phyloP scores from a whole-genome alignment of 768 basidiomycete species.

The Trametes cingulata region DNA sequence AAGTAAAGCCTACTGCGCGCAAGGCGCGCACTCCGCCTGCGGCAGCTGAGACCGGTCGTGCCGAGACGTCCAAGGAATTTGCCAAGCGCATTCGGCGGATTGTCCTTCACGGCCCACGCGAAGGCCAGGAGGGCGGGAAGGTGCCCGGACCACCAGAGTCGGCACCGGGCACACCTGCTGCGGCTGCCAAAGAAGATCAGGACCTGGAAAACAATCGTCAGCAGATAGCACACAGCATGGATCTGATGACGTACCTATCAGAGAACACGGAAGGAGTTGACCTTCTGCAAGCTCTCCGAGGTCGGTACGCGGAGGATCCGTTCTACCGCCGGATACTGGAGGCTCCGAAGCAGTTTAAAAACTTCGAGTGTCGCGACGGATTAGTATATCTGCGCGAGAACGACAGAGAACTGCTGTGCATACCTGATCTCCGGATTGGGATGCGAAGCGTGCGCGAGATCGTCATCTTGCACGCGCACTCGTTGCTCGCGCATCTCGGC shows the following conservation, averaged over 20 bases:
- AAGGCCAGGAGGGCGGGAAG: background rate
- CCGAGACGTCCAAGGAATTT: slow-evolving; percentile 8
- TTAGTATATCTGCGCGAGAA: slow-evolving; percentile 21
- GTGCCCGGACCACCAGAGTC: too few species aligned
- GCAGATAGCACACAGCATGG: background rate
- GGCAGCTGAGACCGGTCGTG: slow-evolving; percentile 3
- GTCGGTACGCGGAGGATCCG: too few species aligned
- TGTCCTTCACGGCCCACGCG: slow-evolving; percentile 9
- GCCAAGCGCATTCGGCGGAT: slow-evolving; percentile 4
- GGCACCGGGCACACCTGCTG: too few species aligned
- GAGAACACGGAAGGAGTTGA: background rate
- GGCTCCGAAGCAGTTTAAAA: slow-evolving; percentile 27
- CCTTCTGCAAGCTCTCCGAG: too few species aligned
- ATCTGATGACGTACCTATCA: background rate
- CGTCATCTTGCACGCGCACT: slow-evolving; percentile 39
- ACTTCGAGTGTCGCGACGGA: slow-evolving; percentile 29
- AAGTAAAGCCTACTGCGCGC: too few species aligned
- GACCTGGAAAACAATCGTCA: too few species aligned
- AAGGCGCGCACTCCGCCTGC: too few species aligned
- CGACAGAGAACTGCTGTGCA: background rate
- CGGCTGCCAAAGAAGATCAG: too few species aligned
- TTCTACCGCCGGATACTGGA: slow-evolving; percentile 32
- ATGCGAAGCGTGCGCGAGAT: slow-evolving; percentile 30
- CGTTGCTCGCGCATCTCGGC: slow-evolving; percentile 40
- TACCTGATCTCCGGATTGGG: slow-evolving; percentile 26